phyloP scores from a whole-genome alignment of 1,284 basidiomycete species.

The Leccinum huronense region DNA sequence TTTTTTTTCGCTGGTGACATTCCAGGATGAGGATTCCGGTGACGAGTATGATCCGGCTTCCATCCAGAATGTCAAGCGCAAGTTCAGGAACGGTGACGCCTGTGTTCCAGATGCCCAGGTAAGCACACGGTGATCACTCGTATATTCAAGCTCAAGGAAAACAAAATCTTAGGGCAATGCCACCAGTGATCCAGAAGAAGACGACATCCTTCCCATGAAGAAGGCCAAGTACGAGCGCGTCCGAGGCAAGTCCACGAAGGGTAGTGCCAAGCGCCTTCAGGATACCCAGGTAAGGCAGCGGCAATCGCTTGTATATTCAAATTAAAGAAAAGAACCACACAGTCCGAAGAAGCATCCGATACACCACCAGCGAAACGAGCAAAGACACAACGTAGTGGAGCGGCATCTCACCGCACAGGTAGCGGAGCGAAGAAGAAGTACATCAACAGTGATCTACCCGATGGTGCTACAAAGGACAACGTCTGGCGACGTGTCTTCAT shows the following conservation, averaged over 20 bases:
- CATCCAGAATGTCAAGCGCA: neutral
- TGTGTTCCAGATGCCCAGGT: neutral
- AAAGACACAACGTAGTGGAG: neutral
- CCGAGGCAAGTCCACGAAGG: neutral
- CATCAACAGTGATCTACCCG: neutral
- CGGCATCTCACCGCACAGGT: neutral
- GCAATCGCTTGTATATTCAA: neutral
- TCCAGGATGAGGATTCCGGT: neutral
- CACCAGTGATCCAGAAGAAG: neutral
- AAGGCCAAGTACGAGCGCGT: neutral
- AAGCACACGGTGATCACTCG: neutral
- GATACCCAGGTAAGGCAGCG: neutral
- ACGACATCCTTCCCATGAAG: neutral
- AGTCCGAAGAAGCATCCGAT: neutral
- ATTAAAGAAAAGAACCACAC: neutral
- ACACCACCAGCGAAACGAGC: neutral
- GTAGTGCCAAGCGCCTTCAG: neutral
- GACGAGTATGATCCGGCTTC: neutral
- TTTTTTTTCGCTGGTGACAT: neutral
- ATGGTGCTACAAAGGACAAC: neutral
- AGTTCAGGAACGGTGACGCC: neutral
- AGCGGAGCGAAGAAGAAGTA: neutral
- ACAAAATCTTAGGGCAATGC: neutral
- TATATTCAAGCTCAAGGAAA: neutral
- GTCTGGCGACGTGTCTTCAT: neutral